Conservation (phyloP, 2,329 filamentous ascomycete species). For the Cryphonectria parasitica region DNA sequence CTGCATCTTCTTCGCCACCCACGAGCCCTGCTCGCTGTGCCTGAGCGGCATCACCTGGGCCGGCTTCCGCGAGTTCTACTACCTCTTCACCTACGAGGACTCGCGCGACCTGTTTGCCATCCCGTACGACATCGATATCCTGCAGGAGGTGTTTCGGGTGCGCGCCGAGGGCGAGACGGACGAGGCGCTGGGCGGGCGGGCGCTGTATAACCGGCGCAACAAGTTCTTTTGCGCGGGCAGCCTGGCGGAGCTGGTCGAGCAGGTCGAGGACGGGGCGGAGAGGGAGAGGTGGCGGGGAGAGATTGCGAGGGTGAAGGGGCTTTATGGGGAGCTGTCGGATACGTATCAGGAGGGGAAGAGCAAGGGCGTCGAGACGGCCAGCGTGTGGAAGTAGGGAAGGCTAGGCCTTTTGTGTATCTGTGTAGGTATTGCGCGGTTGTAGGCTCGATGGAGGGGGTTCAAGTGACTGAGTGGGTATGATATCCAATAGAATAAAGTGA, state of each 20-base stretch:
- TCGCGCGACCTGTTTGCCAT: conserved; percentile 59
- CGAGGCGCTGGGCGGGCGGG: conserved; percentile 42
- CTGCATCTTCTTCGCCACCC: conserved; percentile 62
- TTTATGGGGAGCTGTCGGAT: conserved; percentile 52
- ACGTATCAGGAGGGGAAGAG: conserved; percentile 55
- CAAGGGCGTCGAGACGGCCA: conserved; percentile 47
- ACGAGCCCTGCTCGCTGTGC: conserved; percentile 63
- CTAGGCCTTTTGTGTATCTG: background rate
- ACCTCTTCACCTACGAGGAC: conserved; percentile 63
- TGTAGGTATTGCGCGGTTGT: background rate
- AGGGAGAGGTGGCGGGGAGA: conserved; percentile 42
- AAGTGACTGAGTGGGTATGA: too few species aligned
- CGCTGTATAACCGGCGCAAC: conserved; percentile 59
- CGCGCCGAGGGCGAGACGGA: conserved; percentile 43
- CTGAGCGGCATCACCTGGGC: conserved; percentile 62
- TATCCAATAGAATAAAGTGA: too few species aligned
- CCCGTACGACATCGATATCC: conserved; percentile 61
- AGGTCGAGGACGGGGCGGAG: conserved; percentile 42
- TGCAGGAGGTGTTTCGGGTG: conserved; percentile 59
- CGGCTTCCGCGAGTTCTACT: conserved; percentile 60
- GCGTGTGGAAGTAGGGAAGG: conserved; percentile 49
- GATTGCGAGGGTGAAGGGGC: conserved; percentile 51
- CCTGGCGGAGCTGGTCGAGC: conserved; percentile 45
- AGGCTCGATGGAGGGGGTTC: background rate
- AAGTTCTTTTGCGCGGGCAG: conserved; percentile 56